A percentile compares a stretch with the other conserved stretches of the same genome.
Conservation (phyloP, 140 eudicot genomes). For the Anethum foeniculum region DNA sequence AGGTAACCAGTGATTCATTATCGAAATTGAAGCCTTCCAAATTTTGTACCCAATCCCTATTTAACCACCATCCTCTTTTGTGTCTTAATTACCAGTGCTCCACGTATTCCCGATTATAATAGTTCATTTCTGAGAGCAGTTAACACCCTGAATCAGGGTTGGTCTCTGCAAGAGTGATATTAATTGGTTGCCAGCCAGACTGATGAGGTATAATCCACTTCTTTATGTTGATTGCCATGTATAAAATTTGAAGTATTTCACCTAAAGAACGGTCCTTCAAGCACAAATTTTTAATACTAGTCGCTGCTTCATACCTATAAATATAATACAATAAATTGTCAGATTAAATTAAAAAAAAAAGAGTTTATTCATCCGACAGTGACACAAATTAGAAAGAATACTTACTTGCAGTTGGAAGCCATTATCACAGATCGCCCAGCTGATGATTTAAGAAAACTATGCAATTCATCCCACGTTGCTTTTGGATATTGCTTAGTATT, state of each 20-base stretch:
- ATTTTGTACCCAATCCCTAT: constrained; percentile 1
- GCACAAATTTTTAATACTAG: constrained; percentile 57
- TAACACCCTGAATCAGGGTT: constrained; percentile 42
- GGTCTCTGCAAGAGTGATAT: constrained; percentile 51
- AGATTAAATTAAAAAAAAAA: background rate
- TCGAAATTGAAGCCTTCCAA: background rate
- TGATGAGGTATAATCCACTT: constrained; percentile 62
- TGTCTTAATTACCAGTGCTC: background rate
- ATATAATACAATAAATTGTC: background rate
- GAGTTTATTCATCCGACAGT: background rate
- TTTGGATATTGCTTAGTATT: constrained; percentile 48
- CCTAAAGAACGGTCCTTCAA: constrained; percentile 61
- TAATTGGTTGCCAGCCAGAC: constrained; percentile 93
- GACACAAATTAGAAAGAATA: background rate
- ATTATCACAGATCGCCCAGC: constrained; percentile 59
- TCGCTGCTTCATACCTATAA: constrained; percentile 81
- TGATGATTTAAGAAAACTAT: constrained; percentile 48
- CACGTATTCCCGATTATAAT: constrained; percentile 15
- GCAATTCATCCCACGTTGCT: constrained; percentile 66
- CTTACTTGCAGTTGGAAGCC: constrained; percentile 69
- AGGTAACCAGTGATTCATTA: constrained; percentile 1
- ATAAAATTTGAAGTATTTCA: constrained; percentile 66
- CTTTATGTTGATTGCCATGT: constrained; percentile 59
- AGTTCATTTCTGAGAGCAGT: constrained; percentile 20
- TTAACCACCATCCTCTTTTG: constrained; percentile 5